Base-by-base conservation (phyloP, 139 green algal species). In the Micromonas commoda region DNA sequence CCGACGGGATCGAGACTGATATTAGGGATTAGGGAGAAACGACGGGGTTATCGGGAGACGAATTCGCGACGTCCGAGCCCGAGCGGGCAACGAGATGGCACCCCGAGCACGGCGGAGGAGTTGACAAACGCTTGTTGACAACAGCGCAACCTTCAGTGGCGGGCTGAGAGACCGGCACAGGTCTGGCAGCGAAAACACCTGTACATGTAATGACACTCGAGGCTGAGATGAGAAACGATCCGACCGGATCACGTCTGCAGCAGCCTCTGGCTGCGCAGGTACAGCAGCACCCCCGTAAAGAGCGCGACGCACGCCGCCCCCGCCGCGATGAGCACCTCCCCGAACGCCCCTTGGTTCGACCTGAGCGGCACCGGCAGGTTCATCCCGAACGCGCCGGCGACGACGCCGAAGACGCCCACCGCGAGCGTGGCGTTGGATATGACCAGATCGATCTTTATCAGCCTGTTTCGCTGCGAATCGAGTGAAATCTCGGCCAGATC, bases 381-480 rank as follows among this genome's bases (percentile, higher is more conserved):
- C 63, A 70, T 70, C 2, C 63, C 63, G 31, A 70, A 70, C 28
- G 34, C 31, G 20, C 63, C 31, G 28, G 28, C 63, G 31, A 34
- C 63, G n/a, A 70, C 24, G 5, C n/a, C 31, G 2, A 70, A 6
- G 21, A 70, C 34, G n/a, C 28, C 28, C 20, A 32, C 28, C 63
- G 63, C 63, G 5, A 70, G 31, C 63, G 34, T 9, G 1, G 21
- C 63, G 28, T 32, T 34, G 63, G 63, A 70, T 23, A 70, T 13
- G 1, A 70, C 21, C 24, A 70, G 34, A 70, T 70, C 63, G 31
- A 70, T 70, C 63, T 32, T 28, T 39, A 70, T 70, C 21, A 70
- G 31, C 31, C 34, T 13, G 63, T 70, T 70, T 32, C 63, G 28
- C 31, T 70, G 63, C 31, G 28, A 34, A 31, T 70, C 63, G 20